A percentile compares a stretch with the other conserved stretches of the same genome.
Conservation (phyloP, 2,329 filamentous ascomycete genomes). For the Mollisiaceae sp. region DNA sequence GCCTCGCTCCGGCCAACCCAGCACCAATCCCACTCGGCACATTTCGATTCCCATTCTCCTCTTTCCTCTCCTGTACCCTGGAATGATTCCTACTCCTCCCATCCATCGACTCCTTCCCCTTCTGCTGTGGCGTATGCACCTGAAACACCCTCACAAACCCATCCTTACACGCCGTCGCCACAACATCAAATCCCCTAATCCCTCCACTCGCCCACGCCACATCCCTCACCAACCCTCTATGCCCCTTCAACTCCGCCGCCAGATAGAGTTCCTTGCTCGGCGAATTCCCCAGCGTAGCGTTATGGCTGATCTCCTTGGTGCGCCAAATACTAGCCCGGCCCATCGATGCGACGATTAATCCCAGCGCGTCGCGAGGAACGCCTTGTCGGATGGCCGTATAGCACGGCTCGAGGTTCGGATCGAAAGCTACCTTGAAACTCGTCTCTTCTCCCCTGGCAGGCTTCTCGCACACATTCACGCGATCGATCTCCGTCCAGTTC, state of each 20-base stretch:
- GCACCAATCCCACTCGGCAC: conserved; percentile 58
- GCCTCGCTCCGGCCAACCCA: conserved; percentile 52
- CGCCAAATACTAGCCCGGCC: conserved; percentile 82
- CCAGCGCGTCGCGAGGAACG: conserved; percentile 78
- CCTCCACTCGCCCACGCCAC: conserved; percentile 93
- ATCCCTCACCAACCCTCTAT: conserved; percentile 81
- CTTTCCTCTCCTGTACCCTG: conserved; percentile 30
- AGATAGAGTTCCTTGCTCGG: conserved; percentile 79
- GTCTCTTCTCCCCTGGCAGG: conserved; percentile 84
- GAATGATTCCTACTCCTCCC: conserved; percentile 33
- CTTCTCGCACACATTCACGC: conserved; percentile 73
- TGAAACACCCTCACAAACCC: conserved; percentile 90
- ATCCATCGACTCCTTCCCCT: conserved; percentile 43
- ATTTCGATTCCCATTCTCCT: conserved; percentile 36
- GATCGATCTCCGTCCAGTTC: conserved; percentile 76
- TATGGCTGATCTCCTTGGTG: conserved; percentile 62
- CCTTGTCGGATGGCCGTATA: conserved; percentile 79
- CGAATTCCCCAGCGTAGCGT: conserved; percentile 58
- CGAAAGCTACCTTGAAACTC: conserved; percentile 84
- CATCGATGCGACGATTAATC: conserved; percentile 86
- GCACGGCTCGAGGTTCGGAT: conserved; percentile 84
- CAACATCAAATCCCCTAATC: conserved; percentile 85
- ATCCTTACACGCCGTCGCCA: conserved; percentile 93
- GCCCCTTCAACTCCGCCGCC: conserved; percentile 75
- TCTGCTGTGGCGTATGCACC: conserved; percentile 65